Conservation (phyloP, 202 grass and related monocot species). For the Musa balbisiana region DNA sequence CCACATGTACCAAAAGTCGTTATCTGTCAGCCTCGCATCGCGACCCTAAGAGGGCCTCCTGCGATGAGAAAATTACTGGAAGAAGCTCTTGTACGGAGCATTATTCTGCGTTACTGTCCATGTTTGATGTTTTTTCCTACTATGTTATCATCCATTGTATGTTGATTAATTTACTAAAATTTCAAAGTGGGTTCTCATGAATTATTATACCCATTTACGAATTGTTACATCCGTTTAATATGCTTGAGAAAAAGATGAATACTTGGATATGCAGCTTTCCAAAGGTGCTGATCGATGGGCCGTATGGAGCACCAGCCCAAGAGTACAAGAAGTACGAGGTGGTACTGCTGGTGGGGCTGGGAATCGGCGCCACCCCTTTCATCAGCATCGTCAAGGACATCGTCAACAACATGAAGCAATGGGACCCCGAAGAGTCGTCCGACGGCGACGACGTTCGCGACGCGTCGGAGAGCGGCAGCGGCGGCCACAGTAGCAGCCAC, state of each 20-base stretch:
- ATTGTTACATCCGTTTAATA: no score
- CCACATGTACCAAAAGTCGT: no score
- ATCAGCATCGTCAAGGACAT: slow-evolving; percentile 46
- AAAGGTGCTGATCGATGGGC: slow-evolving; percentile 36
- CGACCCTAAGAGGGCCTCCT: no score
- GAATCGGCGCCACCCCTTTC: slow-evolving; percentile 42
- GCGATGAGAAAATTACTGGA: no score
- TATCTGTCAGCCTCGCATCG: no score
- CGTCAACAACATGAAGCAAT: slow-evolving; percentile 34
- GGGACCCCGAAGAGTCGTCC: background rate
- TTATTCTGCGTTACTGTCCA: no score
- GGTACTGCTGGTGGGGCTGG: slow-evolving; percentile 39
- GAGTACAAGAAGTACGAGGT: slow-evolving; percentile 50
- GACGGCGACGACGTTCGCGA: background rate
- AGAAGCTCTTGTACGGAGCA: no score
- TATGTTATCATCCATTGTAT: no score
- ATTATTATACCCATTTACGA: no score
- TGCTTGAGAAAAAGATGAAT: background rate
- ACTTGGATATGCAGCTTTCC: slow-evolving; percentile 27
- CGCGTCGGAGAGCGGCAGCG: background rate
- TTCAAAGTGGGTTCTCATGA: no score
- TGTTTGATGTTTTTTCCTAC: no score
- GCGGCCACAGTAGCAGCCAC: background rate
- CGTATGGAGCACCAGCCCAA: slow-evolving; percentile 40
- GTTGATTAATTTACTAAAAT: no score